A percentile compares a stretch with the other conserved stretches of the same genome.
These are phyloP conservation scores for Dictyostelium purpureum DNA, from an alignment of 78 protist species.

Conservation along the genomic window DNA sequence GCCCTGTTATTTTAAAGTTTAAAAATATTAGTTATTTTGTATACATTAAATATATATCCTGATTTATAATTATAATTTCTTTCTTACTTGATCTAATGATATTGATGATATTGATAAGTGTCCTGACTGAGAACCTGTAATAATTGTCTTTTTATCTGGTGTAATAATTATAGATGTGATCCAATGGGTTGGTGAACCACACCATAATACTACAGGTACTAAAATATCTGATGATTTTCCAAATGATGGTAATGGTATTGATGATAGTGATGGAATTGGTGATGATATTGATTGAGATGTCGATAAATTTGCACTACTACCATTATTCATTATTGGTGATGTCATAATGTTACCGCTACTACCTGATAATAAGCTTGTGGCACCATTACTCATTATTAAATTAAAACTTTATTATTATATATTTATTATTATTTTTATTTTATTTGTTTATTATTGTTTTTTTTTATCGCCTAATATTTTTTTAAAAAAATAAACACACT, in stretches of 20 bases:
- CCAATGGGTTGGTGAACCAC: conserved; percentile 78
- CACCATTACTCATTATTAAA: too few relatives aligned
- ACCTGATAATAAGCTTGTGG: neutral
- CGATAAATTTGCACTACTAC: neutral
- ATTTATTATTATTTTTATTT: neutral
- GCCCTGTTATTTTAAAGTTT: neutral
- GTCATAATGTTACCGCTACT: neutral
- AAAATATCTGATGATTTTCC: conserved; percentile 19
- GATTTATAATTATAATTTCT: neutral
- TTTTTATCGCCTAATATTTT: too few relatives aligned
- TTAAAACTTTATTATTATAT: neutral
- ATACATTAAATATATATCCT: neutral
- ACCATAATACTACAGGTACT: conserved; percentile 72
- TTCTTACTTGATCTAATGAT: conserved; percentile 38
- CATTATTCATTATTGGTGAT: neutral
- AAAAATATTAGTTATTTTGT: neutral
- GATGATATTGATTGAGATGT: neutral
- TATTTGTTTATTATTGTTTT: too few relatives aligned
- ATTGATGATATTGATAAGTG: conserved; percentile 50
- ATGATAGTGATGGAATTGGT: neutral
- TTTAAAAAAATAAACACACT: too few relatives aligned
- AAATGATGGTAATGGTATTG: neutral
- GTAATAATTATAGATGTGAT: conserved; percentile 56
- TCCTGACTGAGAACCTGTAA: conserved; percentile 70
- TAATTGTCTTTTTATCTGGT: conserved; percentile 51